Percentiles rank a stretch among this genome's conserved stretches.
These are phyloP conservation scores for Emergomyces orientalis DNA, from an alignment of 2,329 filamentous ascomycete genomes.

Conservation along the genomic window DNA sequence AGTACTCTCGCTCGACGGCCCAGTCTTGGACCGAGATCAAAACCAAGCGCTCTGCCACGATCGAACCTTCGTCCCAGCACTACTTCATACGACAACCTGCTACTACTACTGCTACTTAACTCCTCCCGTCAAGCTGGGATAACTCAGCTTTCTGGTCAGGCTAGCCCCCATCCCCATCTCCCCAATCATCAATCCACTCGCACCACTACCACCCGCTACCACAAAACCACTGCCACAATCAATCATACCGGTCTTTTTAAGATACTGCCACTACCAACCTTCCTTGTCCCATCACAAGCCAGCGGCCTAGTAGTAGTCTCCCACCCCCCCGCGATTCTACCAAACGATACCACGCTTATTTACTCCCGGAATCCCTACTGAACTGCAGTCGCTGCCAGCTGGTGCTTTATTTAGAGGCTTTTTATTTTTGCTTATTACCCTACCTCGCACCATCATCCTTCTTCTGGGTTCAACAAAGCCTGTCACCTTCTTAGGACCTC, in stretches of 20 bases:
- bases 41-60: slow-evolving; percentile 6
- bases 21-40: slow-evolving; percentile 3
- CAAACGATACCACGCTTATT: slow-evolving; percentile 6
- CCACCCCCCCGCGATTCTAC: slow-evolving; percentile 5
- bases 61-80: slow-evolving; percentile 5
- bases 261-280: background rate
- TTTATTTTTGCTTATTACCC: slow-evolving; percentile 1
- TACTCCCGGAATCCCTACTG: slow-evolving; percentile 4
- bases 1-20: background rate
- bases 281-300: slow-evolving; percentile 5
- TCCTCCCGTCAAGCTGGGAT: slow-evolving; percentile 4
- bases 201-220: background rate
- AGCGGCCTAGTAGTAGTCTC: background rate
- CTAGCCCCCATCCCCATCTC: slow-evolving; percentile 3
- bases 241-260: background rate
- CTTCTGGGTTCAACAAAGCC: background rate
- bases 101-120: background rate
- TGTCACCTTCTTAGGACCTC: background rate
- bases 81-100: background rate
- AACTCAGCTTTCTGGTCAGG: background rate
- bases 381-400: background rate
- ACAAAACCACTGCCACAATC: background rate
- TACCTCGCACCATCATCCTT: slow-evolving; percentile 1
- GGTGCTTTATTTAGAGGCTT: slow-evolving; percentile 7
- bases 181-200: slow-evolving; percentile 2